Conservation (phyloP, 495 filamentous ascomycete genomes). For the Filosporella fistucella region DNA sequence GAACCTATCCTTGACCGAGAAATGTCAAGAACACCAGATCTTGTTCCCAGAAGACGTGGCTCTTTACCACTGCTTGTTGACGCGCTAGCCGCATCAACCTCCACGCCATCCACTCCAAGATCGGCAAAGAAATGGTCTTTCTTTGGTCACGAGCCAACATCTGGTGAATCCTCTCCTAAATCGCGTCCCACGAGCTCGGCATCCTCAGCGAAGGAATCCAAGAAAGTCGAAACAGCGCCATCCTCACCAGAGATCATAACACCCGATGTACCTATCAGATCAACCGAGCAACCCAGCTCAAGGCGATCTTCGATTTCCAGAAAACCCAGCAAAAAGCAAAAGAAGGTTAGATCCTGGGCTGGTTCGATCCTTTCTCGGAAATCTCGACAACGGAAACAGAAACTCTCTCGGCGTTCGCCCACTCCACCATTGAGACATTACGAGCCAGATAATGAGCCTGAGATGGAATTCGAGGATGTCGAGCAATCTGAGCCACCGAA, state of each 20-base stretch:
- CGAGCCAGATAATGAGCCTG: slow-evolving; percentile 4
- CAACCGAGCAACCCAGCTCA: slow-evolving; percentile 14
- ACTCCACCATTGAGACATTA: slow-evolving; percentile 33
- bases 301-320: slow-evolving; percentile 26
- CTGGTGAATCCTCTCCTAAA: slow-evolving; percentile 33
- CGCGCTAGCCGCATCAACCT: slow-evolving; percentile 21
- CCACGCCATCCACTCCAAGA: slow-evolving; percentile 40
- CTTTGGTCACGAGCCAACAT: slow-evolving; percentile 44
- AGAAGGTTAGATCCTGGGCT: slow-evolving; percentile 79
- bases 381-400: slow-evolving; percentile 41
- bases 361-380: slow-evolving; percentile 72
- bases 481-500: slow-evolving; percentile 25
- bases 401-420: slow-evolving; percentile 26
- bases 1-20: slow-evolving; percentile 45
- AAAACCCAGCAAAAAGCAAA: slow-evolving; percentile 65
- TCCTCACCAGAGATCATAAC: background rate
- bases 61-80: slow-evolving; percentile 42
- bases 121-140: slow-evolving; percentile 48
- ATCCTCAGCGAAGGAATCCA: slow-evolving; percentile 29
- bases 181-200: slow-evolving; percentile 32
- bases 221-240: slow-evolving; percentile 15
- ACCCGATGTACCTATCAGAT: slow-evolving; percentile 9
- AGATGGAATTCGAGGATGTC: slow-evolving; percentile 23
- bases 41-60: slow-evolving; percentile 38
- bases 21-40: background rate